Evolutionary conservation across 495 filamentous ascomycete genomes (phyloP).

Genomic region (Penicillium simplicissimum): DNA sequence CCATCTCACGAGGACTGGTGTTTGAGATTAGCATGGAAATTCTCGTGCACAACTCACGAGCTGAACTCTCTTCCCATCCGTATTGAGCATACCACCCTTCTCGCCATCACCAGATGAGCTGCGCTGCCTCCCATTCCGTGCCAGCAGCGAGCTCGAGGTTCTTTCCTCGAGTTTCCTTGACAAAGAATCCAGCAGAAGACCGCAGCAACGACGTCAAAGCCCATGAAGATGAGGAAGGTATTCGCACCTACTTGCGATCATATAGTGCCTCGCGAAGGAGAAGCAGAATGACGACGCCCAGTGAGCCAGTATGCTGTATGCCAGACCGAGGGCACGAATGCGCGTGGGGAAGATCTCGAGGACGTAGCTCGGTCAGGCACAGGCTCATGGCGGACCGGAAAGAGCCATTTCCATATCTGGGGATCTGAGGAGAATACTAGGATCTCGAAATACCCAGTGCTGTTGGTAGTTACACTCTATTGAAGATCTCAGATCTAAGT

Average conservation of each 20-base stretch:
- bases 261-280: conserved; percentile 31
- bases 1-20: conserved; percentile 10
- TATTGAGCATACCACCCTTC: conserved; percentile 15
- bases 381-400: no score
- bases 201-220: conserved; percentile 24
- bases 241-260: conserved; percentile 29
- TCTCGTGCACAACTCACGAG: conserved; percentile 27
- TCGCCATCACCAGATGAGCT: conserved; percentile 20
- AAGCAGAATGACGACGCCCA: conserved; percentile 35
- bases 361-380: no score
- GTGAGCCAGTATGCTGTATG: conserved; percentile 31
- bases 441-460: not conserved
- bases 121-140: conserved; percentile 30
- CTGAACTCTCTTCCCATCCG: conserved; percentile 21
- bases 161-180: conserved; percentile 31
- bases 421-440: not conserved
- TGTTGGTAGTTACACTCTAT: not conserved
- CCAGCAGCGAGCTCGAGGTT: conserved; percentile 29
- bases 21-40: conserved; percentile 24
- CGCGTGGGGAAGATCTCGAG: conserved; percentile 34
- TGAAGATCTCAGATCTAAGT: not conserved
- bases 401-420: not conserved
- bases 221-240: conserved; percentile 33
- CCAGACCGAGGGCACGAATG: conserved; percentile 29
- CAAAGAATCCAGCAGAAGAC: conserved; percentile 31